Evolutionary conservation across 139 green algal species (phyloP).

Genomic region (Coelastrella sp.): DNA sequence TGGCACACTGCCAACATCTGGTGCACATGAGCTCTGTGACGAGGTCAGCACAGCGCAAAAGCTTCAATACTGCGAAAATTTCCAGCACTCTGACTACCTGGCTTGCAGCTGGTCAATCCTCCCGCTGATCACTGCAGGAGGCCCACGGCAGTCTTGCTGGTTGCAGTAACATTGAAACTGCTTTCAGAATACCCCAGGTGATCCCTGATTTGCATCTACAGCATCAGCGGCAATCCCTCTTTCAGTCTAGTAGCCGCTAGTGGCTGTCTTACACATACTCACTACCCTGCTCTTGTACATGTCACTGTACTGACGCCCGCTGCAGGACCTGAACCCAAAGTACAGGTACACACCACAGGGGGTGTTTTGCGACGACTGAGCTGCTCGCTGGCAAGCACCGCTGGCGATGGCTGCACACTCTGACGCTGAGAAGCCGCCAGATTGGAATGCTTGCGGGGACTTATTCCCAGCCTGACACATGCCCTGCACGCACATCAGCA

Average conservation of each 20-base stretch:
- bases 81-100: no score
- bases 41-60: no score
- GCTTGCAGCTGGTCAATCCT: no score
- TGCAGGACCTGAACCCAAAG: conserved; percentile 29
- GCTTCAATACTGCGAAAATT: no score
- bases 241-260: not conserved
- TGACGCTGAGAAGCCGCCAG: not conserved
- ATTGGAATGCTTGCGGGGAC: not conserved
- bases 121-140: no score
- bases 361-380: not conserved
- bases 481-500: not conserved
- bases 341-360: conserved; percentile 35
- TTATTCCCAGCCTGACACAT: conserved; percentile 13
- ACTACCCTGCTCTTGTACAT: conserved; percentile 11
- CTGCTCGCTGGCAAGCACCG: conserved; percentile 1
- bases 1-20: no score
- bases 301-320: conserved; percentile 22
- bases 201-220: not conserved
- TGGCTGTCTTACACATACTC: not conserved
- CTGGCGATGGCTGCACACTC: conserved; percentile 22
- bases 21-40: no score
- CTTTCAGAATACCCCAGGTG: no score
- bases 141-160: no score
- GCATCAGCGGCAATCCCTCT: not conserved
- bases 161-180: no score